Conservation (phyloP, 2,329 filamentous ascomycete genomes). For the Zymoseptoria ardabiliae region DNA sequence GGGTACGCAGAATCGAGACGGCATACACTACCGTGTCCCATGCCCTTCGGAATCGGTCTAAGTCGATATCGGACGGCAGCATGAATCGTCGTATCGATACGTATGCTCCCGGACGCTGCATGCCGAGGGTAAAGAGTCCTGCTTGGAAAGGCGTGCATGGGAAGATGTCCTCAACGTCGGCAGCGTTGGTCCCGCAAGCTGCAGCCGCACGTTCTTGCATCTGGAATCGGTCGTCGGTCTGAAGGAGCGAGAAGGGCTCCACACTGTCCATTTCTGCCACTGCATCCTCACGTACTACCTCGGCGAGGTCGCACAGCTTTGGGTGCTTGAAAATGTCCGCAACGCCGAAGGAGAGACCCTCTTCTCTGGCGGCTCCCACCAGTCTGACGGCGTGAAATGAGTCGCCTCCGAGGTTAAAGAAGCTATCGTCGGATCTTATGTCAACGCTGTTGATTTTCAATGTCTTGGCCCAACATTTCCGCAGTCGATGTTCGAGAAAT, state of each 20-base stretch:
- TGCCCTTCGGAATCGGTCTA: constrained; percentile 28
- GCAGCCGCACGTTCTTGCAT: background rate
- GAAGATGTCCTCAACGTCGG: constrained; percentile 44
- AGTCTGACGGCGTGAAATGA: constrained; percentile 42
- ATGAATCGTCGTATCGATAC: background rate
- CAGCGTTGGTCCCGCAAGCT: constrained; percentile 6
- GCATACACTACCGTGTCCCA: constrained; percentile 29
- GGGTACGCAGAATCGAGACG: constrained; percentile 33
- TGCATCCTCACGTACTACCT: background rate
- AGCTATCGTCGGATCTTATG: constrained; percentile 29
- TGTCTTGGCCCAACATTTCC: constrained; percentile 5
- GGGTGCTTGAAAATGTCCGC: constrained; percentile 37
- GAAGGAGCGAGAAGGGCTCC: constrained; percentile 4
- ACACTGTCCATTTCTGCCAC: background rate
- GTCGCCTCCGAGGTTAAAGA: constrained; percentile 42
- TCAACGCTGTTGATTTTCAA: background rate
- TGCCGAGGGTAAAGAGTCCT: background rate
- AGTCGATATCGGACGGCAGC: constrained; percentile 19
- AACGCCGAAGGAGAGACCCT: constrained; percentile 35
- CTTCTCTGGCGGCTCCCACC: constrained; percentile 32
- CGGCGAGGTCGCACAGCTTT: constrained; percentile 17
- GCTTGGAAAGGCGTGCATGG: constrained; percentile 26
- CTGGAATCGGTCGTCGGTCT: too few relatives aligned
- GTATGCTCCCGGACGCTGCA: background rate
- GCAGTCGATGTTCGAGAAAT: background rate